Percentiles rank a stretch among this genome's conserved stretches.
Evolutionary conservation across 768 basidiomycete genomes (phyloP).

Genomic region (Pleurotus tuoliensis): DNA sequence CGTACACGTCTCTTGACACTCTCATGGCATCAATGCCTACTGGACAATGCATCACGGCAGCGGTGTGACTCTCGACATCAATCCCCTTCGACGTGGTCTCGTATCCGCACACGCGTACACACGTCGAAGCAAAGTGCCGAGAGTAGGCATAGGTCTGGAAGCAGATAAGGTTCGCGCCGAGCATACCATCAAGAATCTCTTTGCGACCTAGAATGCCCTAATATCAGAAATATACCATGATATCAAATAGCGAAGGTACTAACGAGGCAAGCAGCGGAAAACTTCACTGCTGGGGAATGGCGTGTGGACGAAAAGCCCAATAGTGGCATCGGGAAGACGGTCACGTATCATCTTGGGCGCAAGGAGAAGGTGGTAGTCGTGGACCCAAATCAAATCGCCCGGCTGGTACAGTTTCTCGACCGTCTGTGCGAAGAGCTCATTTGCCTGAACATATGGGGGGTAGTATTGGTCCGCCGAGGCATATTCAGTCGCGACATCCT

Average conservation of each 20-base stretch:
- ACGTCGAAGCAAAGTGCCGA: conserved; percentile 91
- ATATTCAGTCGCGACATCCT: conserved; percentile 89
- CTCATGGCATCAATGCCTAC: conserved; percentile 94
- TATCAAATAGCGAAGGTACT: conserved; percentile 25
- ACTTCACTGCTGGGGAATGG: conserved; percentile 97
- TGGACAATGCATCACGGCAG: conserved; percentile 83
- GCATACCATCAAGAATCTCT: conserved; percentile 96
- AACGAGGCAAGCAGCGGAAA: conserved; percentile 89
- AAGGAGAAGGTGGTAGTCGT: conserved; percentile 95
- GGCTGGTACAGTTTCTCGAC: conserved; percentile 19
- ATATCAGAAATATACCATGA: background rate
- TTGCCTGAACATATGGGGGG: conserved; percentile 76
- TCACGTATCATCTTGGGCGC: conserved; percentile 82
- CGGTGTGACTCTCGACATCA: conserved; percentile 84
- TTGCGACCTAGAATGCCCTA: conserved; percentile 54
- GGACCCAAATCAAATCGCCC: conserved; percentile 93
- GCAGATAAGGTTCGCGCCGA: conserved; percentile 92
- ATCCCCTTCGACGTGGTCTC: conserved; percentile 72
- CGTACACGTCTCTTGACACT: conserved; percentile 76
- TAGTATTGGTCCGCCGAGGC: conserved; percentile 84
- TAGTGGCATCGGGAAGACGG: conserved; percentile 59
- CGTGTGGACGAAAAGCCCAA: conserved; percentile 96
- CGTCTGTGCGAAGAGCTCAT: conserved; percentile 72
- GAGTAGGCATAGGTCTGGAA: conserved; percentile 98
- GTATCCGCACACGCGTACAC: conserved; percentile 94